A percentile compares a stretch with the other conserved stretches of the same genome.
phyloP scores from a whole-genome alignment of 208 protist genomes.

The Tritrichomonas foetus region DNA sequence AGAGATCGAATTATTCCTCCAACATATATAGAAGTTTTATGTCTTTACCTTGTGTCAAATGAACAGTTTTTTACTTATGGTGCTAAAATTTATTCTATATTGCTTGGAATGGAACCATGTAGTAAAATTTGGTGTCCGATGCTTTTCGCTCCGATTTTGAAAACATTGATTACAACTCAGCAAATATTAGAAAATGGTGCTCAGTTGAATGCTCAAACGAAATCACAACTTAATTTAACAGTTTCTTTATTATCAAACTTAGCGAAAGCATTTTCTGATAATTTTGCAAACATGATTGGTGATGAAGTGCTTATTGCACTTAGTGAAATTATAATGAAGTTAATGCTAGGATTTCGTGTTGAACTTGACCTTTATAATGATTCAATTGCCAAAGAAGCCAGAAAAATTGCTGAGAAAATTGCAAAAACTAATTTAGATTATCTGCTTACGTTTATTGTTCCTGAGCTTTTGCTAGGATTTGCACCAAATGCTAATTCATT shows the following conservation, averaged over 20 bases:
- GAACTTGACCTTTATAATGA: background rate
- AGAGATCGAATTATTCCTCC: background rate
- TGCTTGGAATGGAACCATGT: background rate
- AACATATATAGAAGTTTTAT: background rate
- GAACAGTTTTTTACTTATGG: background rate
- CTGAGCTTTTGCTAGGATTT: background rate
- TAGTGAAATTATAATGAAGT: background rate
- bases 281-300: background rate
- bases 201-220: background rate
- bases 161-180: background rate
- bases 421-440: background rate
- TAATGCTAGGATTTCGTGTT: background rate
- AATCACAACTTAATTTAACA: background rate
- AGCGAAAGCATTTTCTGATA: background rate
- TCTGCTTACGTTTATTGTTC: background rate
- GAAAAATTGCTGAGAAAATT: background rate
- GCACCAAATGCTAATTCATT: background rate
- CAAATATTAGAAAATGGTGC: background rate
- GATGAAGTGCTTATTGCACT: background rate
- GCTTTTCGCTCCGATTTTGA: background rate
- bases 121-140: background rate
- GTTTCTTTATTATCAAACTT: background rate
- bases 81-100: background rate
- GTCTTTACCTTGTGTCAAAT: background rate
- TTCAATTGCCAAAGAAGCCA: background rate